Evolutionary conservation across 148 eudicot species (phyloP).

Genomic region (Suaeda aralocaspica): DNA sequence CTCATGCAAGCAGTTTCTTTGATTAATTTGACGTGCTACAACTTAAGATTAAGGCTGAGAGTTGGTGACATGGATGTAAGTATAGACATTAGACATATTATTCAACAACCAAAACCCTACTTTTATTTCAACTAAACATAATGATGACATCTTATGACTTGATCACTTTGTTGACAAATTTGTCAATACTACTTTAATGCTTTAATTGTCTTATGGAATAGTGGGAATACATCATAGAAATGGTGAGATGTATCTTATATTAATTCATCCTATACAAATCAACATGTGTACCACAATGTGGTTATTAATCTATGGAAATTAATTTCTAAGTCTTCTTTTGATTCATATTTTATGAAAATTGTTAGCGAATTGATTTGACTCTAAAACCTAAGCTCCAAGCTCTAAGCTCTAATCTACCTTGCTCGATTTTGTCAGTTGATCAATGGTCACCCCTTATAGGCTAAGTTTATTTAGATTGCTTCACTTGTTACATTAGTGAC

Average conservation of each 20-base stretch:
- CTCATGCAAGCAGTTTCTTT: no score
- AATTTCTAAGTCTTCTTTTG: background rate
- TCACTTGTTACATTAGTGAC: no score
- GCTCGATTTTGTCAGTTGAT: background rate
- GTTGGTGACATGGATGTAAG: no score
- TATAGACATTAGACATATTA: no score
- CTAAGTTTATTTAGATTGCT: no score
- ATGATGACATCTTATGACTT: background rate
- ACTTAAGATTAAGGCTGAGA: no score
- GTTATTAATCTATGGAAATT: background rate
- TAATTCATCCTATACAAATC: background rate
- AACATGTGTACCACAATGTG: background rate
- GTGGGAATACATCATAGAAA: background rate
- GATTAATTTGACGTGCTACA: no score
- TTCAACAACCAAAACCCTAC: no score
- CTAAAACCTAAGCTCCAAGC: no score
- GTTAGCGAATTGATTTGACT: background rate
- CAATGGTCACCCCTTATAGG: background rate
- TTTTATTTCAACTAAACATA: no score
- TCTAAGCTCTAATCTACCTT: background rate
- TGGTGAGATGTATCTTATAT: background rate
- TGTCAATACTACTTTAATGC: no score
- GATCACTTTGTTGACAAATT: no score
- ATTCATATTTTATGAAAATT: background rate
- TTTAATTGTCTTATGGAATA: background rate